Conservation (phyloP, 805 yeast species). For the Candida khao-thaluensis region DNA sequence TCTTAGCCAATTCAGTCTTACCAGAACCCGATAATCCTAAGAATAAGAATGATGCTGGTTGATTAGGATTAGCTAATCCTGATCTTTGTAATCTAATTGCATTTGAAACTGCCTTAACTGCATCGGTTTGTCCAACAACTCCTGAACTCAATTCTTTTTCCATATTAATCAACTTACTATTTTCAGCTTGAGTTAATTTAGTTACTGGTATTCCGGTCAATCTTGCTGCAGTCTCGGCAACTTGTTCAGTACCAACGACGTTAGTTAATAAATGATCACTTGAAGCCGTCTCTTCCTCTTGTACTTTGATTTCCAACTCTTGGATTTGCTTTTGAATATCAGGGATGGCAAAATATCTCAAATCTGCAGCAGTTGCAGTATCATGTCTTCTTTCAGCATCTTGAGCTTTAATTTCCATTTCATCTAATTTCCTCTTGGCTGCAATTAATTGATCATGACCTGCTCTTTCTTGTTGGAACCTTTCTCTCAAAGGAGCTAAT, state of each 20-base stretch:
- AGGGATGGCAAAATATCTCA: conserved; percentile 96
- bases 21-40: conserved; percentile 97
- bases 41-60: conserved; percentile 94
- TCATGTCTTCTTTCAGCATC: conserved; percentile 98
- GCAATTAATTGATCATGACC: conserved; percentile 89
- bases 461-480: conserved; percentile 81
- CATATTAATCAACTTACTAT: conserved; percentile 90
- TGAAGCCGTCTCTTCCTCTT: conserved; percentile 69
- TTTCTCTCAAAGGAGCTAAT: conserved; percentile 78
- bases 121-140: conserved; percentile 95
- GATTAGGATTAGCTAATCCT: conserved; percentile 93
- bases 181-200: conserved; percentile 93
- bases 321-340: conserved; percentile 76
- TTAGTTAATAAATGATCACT: conserved; percentile 73
- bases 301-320: conserved; percentile 71
- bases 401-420: conserved; percentile 84
- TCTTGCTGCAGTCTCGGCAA: conserved; percentile 96
- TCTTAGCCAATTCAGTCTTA: conserved; percentile 97
- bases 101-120: conserved; percentile 93
- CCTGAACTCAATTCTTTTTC: conserved; percentile 76
- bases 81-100: conserved; percentile 92
- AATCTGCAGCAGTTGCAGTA: conserved; percentile 90
- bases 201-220: conserved; percentile 96
- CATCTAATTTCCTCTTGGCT: conserved; percentile 89
- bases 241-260: conserved; percentile 87